A percentile compares a stretch with the other conserved stretches of the same genome.
phyloP scores from a whole-genome alignment of 2,329 filamentous ascomycete species.

The Colletotrichum sp. region DNA sequence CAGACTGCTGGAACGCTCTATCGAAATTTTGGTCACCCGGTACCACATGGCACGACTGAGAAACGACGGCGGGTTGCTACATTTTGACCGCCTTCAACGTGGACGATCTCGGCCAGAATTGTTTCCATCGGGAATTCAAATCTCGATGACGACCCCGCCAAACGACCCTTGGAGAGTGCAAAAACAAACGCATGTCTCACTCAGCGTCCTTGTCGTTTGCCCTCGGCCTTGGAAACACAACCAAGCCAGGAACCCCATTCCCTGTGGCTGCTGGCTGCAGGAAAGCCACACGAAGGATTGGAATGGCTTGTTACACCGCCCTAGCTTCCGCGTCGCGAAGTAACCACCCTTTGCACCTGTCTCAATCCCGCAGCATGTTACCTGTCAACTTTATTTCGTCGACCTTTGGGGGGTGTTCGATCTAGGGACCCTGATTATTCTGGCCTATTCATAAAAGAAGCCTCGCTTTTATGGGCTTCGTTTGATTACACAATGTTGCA shows the following conservation, averaged over 20 bases:
- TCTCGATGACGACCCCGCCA: conserved; percentile 7
- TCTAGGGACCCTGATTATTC: neutral
- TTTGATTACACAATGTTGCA: neutral
- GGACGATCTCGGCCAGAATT: neutral
- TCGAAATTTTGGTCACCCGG: neutral
- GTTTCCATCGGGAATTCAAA: neutral
- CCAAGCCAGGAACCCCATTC: neutral
- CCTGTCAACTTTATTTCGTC: conserved; percentile 13
- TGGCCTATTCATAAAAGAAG: neutral
- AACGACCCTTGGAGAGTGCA: neutral
- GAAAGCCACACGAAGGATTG: neutral
- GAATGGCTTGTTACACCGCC: conserved; percentile 9
- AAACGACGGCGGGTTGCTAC: neutral
- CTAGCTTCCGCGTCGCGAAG: conserved; percentile 10
- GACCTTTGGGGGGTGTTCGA: neutral
- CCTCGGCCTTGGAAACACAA: neutral
- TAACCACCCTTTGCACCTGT: neutral
- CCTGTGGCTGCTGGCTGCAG: neutral
- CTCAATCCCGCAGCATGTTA: conserved; percentile 5
- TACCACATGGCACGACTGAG: conserved; percentile 12
- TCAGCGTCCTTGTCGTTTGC: neutral
- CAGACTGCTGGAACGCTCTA: conserved; percentile 11
- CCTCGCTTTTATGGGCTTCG: neutral
- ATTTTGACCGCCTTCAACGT: conserved; percentile 3
- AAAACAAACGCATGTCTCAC: conserved; percentile 14